A percentile compares a stretch with the other conserved stretches of the same genome.
Evolutionary conservation across 768 basidiomycete genomes (phyloP).

Genomic region (Astraeus odoratus): DNA sequence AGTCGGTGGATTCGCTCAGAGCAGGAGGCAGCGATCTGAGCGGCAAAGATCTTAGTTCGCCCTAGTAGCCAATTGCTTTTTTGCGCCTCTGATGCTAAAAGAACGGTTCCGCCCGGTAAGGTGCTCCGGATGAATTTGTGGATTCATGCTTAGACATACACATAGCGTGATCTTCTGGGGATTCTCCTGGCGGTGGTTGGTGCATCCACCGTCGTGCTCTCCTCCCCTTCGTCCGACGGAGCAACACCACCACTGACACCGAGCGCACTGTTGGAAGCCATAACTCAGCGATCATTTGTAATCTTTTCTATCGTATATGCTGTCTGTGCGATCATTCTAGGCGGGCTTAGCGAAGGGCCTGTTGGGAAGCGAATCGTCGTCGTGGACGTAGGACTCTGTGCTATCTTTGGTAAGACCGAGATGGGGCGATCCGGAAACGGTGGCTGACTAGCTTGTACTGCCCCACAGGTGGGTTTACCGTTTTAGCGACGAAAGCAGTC

Average conservation of each 20-base stretch:
- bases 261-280: conserved; percentile 57
- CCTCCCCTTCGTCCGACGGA: conserved; percentile 64
- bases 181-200: conserved; percentile 79
- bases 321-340: conserved; percentile 48
- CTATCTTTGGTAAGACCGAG: conserved; percentile 56
- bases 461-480: conserved; percentile 79
- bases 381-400: conserved; percentile 85
- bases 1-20: conserved; percentile 20
- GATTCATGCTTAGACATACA: conserved; percentile 10
- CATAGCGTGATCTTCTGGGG: conserved; percentile 70
- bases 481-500: conserved; percentile 87
- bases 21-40: neutral
- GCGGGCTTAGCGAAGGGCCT: conserved; percentile 56
- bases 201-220: conserved; percentile 87
- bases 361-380: conserved; percentile 65
- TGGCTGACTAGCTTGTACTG: neutral
- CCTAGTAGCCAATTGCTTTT: conserved; percentile 91
- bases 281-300: conserved; percentile 67
- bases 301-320: conserved; percentile 65
- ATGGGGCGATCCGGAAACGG: neutral
- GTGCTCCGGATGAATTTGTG: conserved; percentile 8
- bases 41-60: conserved; percentile 54
- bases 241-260: conserved; percentile 52
- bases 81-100: conserved; percentile 78
- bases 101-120: conserved; percentile 76